Evolutionary conservation across 192 early-diverging fungal species (phyloP).

Genomic region (Podila clonocystis): DNA sequence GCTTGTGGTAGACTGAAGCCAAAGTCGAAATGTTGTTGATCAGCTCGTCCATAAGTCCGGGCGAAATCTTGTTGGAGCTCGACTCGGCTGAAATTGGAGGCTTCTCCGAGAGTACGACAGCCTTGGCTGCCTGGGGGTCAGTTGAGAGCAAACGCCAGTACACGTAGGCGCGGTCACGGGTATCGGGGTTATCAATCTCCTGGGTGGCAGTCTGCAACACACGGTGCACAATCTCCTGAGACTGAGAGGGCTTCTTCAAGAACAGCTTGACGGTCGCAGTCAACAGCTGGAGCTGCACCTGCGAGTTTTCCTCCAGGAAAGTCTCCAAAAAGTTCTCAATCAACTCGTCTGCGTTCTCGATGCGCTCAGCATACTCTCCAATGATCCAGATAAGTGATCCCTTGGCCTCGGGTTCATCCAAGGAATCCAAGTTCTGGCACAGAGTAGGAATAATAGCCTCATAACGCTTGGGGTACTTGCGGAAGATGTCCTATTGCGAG

Average conservation of each 20-base stretch:
- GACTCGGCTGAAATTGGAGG: constrained; percentile 83
- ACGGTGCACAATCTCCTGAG: constrained; percentile 87
- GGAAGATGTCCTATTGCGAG: constrained; percentile 80
- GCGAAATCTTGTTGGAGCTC: constrained; percentile 62
- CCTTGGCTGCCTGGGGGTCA: constrained; percentile 92
- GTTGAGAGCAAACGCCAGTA: constrained; percentile 98
- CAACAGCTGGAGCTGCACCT: constrained; percentile 93
- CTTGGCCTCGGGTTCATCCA: constrained; percentile 93
- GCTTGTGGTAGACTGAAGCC: constrained; percentile 96
- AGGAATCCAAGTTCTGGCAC: constrained; percentile 89
- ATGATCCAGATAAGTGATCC: constrained; percentile 95
- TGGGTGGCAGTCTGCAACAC: constrained; percentile 90
- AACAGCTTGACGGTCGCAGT: constrained; percentile 95
- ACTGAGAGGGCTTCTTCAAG: constrained; percentile 87
- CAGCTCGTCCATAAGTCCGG: constrained; percentile 86
- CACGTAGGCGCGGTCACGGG: constrained; percentile 95
- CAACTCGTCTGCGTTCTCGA: constrained; percentile 84
- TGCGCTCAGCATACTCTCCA: constrained; percentile 94
- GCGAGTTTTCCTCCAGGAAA: constrained; percentile 86
- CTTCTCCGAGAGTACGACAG: constrained; percentile 90
- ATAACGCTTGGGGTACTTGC: constrained; percentile 91
- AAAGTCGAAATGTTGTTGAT: constrained; percentile 87
- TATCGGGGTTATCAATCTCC: constrained; percentile 93
- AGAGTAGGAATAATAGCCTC: constrained; percentile 86
- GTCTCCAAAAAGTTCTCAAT: constrained; percentile 82